A percentile compares a stretch with the other conserved stretches of the same genome.
These are phyloP conservation scores for Dothistroma septosporum DNA, from an alignment of 2,329 filamentous ascomycete species.

Conservation along the genomic window DNA sequence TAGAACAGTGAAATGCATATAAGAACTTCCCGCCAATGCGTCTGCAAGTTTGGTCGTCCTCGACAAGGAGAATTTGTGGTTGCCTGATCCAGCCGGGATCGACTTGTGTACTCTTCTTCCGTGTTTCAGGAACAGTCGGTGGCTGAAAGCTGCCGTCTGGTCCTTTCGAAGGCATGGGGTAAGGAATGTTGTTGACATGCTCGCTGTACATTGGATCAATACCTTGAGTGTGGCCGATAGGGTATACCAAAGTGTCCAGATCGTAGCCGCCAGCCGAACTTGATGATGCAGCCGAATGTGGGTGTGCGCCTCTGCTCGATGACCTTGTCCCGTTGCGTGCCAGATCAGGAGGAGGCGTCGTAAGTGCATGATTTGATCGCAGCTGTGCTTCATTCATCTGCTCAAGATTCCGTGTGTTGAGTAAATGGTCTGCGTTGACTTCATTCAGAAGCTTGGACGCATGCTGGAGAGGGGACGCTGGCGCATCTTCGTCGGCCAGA, in stretches of 20 bases:
- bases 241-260: constrained; percentile 74
- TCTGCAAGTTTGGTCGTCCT: constrained; percentile 68
- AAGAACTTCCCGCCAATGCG: constrained; percentile 64
- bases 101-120: constrained; percentile 58
- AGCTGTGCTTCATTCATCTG: constrained; percentile 59
- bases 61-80: constrained; percentile 84
- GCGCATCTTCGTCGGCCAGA: constrained; percentile 54
- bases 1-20: constrained; percentile 60
- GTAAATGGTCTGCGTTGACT: constrained; percentile 60
- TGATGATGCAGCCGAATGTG: constrained; percentile 47
- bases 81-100: constrained; percentile 62
- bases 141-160: constrained; percentile 41
- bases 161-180: constrained; percentile 67
- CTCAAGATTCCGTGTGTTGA: constrained; percentile 61
- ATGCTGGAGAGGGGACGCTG: constrained; percentile 64
- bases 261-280: constrained; percentile 55
- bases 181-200: constrained; percentile 91
- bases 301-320: constrained; percentile 40
- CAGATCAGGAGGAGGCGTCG: constrained; percentile 55
- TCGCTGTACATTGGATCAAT: constrained; percentile 94
- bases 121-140: constrained; percentile 49
- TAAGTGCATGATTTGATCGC: constrained; percentile 52
- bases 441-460: constrained; percentile 63
- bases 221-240: constrained; percentile 82
- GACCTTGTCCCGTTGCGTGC: constrained; percentile 35